Evolutionary conservation across 352 stramenopile genomes (phyloP).

Genomic region (Phytopythium sindhum): DNA sequence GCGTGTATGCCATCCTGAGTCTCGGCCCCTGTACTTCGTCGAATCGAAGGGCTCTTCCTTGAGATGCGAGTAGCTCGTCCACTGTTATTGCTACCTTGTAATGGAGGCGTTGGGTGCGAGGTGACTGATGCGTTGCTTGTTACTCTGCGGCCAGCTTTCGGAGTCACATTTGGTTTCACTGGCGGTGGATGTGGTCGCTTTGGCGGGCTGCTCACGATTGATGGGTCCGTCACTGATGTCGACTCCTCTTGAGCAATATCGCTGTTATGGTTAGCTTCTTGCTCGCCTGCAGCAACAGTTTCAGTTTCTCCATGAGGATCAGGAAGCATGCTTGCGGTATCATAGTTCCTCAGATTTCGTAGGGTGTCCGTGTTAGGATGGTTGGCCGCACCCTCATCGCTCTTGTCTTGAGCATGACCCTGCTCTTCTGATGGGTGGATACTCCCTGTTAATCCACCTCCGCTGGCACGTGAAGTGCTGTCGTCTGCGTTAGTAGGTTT

Average conservation of each 20-base stretch:
- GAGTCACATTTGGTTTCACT: background rate
- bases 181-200: slow-evolving; percentile 1
- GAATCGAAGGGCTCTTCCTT: background rate
- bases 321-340: no score
- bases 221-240: background rate
- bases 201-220: background rate
- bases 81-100: background rate
- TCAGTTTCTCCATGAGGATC: background rate
- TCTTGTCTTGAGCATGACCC: background rate
- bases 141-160: background rate
- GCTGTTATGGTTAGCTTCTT: background rate
- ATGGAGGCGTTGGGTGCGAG: background rate
- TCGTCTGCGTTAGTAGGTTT: background rate
- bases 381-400: background rate
- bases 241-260: background rate
- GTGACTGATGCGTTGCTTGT: background rate
- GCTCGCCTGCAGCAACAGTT: background rate
- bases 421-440: background rate
- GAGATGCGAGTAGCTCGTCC: background rate
- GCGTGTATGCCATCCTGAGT: background rate
- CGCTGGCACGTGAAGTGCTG: background rate
- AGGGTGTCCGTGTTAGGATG: background rate
- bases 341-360: background rate
- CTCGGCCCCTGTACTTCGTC: background rate
- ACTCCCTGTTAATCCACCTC: background rate